phyloP scores from a whole-genome alignment of 805 yeast genomes.

The Myxozyma lipomycoides region DNA sequence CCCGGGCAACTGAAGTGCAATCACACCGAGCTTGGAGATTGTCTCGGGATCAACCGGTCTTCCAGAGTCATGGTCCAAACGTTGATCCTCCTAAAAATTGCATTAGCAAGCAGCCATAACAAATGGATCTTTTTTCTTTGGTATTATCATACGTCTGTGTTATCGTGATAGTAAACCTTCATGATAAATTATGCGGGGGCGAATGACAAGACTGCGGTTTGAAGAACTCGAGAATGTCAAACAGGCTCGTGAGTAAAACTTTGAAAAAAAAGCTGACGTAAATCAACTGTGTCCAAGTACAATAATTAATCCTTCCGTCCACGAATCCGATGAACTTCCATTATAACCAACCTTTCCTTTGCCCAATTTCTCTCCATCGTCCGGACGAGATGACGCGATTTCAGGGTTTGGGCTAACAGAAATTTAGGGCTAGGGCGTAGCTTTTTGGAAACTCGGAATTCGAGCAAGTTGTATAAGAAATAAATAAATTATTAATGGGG shows the following conservation, averaged over 20 bases:
- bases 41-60: conserved; percentile 4
- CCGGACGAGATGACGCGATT: too few relatives aligned
- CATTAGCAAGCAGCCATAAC: neutral
- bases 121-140: neutral
- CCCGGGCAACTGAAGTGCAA: conserved; percentile 33
- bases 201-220: neutral
- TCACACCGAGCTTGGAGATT: conserved; percentile 18
- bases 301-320: too few relatives aligned
- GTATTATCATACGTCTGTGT: conserved; percentile 13
- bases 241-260: neutral
- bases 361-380: too few relatives aligned
- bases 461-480: too few relatives aligned
- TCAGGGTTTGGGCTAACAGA: too few relatives aligned
- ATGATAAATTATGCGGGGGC: conserved; percentile 7
- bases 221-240: neutral
- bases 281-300: too few relatives aligned
- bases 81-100: conserved; percentile 19
- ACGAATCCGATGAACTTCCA: too few relatives aligned
- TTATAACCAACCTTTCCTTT: too few relatives aligned
- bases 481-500: too few relatives aligned
- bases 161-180: conserved; percentile 30
- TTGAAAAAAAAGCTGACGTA: neutral
- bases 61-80: conserved; percentile 19
- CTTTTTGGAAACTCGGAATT: too few relatives aligned
- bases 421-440: too few relatives aligned